Evolutionary conservation across 1,284 basidiomycete genomes (phyloP), one percentile per base, ranked within the genome.

Genomic region (Naganishia sp.): DNA sequence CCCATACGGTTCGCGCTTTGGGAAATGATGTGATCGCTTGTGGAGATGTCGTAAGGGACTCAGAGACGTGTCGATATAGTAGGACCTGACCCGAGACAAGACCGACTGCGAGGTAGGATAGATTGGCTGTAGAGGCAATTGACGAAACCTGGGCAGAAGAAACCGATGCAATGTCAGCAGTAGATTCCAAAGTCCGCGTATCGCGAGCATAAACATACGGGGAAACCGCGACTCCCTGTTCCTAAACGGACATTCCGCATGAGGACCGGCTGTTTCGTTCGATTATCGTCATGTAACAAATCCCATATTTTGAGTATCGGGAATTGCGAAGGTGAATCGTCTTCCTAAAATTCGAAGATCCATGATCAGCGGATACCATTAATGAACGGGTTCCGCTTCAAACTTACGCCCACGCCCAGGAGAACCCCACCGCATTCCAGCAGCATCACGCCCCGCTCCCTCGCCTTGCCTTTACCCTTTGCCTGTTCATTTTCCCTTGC

Each of bases 61-160:
- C 92, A 73, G 94, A 88, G 43, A 98, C 83, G 72, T 96, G 90
- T 4, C 92, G 87, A 75, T 94, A 94, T 21, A 97, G 83, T 6
- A 97, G 84, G 6, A 97, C 93, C 0, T 91, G 91, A n/a, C 95
- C 95, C 74, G 98, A 94, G 1, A 88, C 93, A 11, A 98, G 84
- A 9, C 93, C 95, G 47, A 97, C 85, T 5, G 94, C 90, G 21
- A 99, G 85, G 77, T 94, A 90, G 0, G 90, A 87, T 0, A 97
- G 83, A n/a, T 85, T 85, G 6, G 86, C 81, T 0, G 94, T 90
- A 31, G 94, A 82, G 0, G 94, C 89, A 13, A 96, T 81, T 0
- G 88, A 86, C 5, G 91, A 88, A 2, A 95, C 86, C 90, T 92
- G 7, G 31, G 3, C 41, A 60, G 17, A 35, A 57, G 43, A 6